Percentiles rank a stretch among this genome's conserved stretches.
phyloP scores from a whole-genome alignment of 495 filamentous ascomycete species.

The Neurospora sp. region DNA sequence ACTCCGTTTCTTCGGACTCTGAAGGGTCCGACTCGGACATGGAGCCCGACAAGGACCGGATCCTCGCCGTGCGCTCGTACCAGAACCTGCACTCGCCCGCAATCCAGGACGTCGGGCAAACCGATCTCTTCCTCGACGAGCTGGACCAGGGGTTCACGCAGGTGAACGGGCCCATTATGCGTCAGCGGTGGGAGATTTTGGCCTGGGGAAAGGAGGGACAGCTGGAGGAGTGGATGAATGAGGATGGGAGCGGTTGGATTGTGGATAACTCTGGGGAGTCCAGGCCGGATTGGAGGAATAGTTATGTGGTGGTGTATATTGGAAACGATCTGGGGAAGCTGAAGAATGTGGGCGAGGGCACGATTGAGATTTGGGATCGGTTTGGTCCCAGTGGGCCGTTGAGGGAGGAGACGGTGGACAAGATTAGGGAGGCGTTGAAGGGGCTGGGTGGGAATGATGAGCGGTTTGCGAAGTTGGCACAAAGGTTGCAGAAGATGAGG shows the following conservation, averaged over 20 bases:
- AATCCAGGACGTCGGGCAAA: neutral
- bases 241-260: constrained; percentile 6
- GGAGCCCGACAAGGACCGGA: neutral
- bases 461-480: neutral
- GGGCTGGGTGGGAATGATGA: neutral
- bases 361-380: constrained; percentile 8
- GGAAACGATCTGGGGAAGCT: neutral
- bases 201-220: constrained; percentile 12
- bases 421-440: constrained; percentile 5
- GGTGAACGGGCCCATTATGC: neutral
- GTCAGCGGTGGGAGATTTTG: neutral
- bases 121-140: neutral
- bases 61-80: neutral
- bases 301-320: constrained; percentile 8
- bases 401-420: constrained; percentile 1
- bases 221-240: constrained; percentile 11
- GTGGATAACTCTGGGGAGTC: constrained; percentile 4
- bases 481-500: neutral
- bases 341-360: neutral
- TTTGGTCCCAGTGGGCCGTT: neutral
- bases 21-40: neutral
- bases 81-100: neutral
- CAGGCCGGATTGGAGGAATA: constrained; percentile 9
- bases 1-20: neutral
- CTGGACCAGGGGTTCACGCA: neutral